phyloP scores from a whole-genome alignment of 371 early-diverging fungal species.

The Mortierella sp. region DNA sequence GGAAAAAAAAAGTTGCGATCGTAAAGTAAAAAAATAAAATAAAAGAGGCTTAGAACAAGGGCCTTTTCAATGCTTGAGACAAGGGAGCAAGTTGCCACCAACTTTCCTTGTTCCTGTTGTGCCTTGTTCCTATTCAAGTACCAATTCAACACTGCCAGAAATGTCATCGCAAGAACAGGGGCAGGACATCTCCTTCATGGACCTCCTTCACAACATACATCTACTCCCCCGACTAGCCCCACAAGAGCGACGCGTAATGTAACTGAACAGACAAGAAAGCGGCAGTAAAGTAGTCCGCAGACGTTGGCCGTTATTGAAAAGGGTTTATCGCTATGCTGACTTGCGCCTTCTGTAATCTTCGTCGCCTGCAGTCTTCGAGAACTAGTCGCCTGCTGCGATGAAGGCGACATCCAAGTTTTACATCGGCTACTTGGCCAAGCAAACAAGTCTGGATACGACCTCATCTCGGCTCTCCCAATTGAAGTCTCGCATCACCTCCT shows the following conservation, averaged over 20 bases:
- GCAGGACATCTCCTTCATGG: constrained; percentile 4
- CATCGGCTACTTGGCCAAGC: constrained; percentile 33
- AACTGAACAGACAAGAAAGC: not conserved
- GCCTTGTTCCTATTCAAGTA: not conserved
- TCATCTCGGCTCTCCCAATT: constrained; percentile 31
- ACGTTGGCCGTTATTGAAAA: not conserved
- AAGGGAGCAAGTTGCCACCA: too few relatives aligned
- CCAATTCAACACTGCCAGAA: not conserved
- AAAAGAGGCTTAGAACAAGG: not conserved
- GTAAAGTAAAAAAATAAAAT: not conserved
- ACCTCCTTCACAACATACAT: constrained; percentile 34
- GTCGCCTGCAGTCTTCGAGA: constrained; percentile 29
- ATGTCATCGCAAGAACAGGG: not conserved
- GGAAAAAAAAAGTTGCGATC: not conserved
- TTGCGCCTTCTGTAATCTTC: not conserved
- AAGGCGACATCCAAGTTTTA: constrained; percentile 32
- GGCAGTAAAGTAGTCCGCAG: not conserved
- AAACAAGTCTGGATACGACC: constrained; percentile 38
- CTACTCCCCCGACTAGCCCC: constrained; percentile 20
- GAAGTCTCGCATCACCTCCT: constrained; percentile 37
- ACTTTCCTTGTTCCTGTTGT: too few relatives aligned
- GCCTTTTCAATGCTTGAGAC: too few relatives aligned
- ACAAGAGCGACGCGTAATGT: constrained; percentile 54
- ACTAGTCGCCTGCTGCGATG: constrained; percentile 24
- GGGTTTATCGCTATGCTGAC: not conserved